phyloP scores from a whole-genome alignment of 2,329 filamentous ascomycete species.

The Samsoniella hepiali region DNA sequence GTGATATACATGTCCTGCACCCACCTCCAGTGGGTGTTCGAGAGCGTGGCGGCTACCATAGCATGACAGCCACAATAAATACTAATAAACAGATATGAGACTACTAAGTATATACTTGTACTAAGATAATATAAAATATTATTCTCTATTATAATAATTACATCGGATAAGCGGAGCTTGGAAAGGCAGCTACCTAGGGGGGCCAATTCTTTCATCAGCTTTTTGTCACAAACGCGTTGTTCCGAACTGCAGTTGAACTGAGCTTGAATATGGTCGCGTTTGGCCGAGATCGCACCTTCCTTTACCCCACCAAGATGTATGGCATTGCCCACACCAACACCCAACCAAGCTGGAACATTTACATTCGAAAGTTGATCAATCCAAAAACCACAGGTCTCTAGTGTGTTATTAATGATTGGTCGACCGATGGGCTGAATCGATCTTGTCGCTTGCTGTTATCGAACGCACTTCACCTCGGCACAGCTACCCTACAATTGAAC shows the following conservation, averaged over 20 bases:
- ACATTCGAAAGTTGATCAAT: neutral
- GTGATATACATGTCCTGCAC: constrained; percentile 2
- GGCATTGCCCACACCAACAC: neutral
- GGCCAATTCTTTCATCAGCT: too few relatives aligned
- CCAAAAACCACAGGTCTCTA: neutral
- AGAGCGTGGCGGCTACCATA: too few relatives aligned
- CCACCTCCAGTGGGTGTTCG: too few relatives aligned
- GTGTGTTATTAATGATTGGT: too few relatives aligned
- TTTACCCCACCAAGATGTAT: neutral
- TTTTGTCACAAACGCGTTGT: too few relatives aligned
- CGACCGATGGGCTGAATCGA: neutral
- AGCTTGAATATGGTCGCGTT: neutral
- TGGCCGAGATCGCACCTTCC: neutral
- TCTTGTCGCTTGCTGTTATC: neutral
- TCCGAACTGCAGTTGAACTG: neutral
- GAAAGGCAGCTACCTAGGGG: too few relatives aligned
- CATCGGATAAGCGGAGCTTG: too few relatives aligned
- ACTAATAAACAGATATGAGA: too few relatives aligned
- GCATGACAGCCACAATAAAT: too few relatives aligned
- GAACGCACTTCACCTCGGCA: neutral
- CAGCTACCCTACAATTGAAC: neutral
- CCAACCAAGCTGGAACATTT: neutral
- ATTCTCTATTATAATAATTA: too few relatives aligned
- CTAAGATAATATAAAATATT: too few relatives aligned
- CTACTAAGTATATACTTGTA: too few relatives aligned